A percentile compares a stretch with the other conserved stretches of the same genome.
These are phyloP conservation scores for Trichoderma asperellum DNA, from an alignment of 2,329 filamentous ascomycete species.

Conservation along the genomic window DNA sequence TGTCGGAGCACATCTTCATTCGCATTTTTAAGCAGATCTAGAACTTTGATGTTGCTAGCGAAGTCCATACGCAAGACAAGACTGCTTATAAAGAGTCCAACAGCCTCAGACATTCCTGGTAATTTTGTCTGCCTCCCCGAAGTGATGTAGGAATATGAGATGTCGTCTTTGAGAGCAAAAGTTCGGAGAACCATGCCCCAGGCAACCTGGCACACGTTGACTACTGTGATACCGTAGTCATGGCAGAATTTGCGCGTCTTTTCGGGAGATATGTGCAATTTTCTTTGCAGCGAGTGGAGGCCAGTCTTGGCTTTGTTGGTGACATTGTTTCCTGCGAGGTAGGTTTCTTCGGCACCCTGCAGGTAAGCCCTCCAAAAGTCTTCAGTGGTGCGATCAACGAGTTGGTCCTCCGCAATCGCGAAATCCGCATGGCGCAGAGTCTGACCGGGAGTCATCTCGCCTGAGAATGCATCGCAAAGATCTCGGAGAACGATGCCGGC, in stretches of 20 bases:
- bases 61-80: not conserved
- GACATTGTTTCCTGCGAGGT: no score
- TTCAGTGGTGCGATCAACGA: no score
- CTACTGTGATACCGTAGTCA: not conserved
- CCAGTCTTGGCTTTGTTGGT: no score
- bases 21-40: no score
- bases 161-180: not conserved
- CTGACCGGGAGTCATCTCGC: no score
- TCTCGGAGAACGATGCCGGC: conserved; percentile 23
- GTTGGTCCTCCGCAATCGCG: no score
- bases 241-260: not conserved
- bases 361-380: no score
- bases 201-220: not conserved
- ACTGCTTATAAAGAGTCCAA: not conserved
- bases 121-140: not conserved
- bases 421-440: no score
- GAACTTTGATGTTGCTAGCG: not conserved
- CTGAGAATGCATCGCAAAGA: not conserved
- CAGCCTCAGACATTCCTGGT: not conserved
- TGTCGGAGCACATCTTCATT: no score
- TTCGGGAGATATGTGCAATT: no score
- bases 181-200: not conserved
- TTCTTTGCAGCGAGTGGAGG: no score
- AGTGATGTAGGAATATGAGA: not conserved
- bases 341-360: no score